phyloP scores from a whole-genome alignment of 495 filamentous ascomycete species.

The Penicillium canariense region DNA sequence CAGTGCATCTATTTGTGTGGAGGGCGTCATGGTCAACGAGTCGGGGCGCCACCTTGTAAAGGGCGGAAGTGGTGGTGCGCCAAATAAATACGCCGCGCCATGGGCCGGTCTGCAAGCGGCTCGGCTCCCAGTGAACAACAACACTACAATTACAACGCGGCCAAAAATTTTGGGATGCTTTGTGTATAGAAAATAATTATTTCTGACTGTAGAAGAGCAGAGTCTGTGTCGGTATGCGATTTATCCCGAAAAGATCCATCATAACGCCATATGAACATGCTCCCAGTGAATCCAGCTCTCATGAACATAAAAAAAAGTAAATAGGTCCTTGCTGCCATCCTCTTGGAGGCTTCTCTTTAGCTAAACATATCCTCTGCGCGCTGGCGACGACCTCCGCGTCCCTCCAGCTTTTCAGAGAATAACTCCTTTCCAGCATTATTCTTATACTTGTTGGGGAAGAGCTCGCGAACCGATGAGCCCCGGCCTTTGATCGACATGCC shows the following conservation, averaged over 20 bases:
- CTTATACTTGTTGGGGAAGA: slow-evolving; percentile 66
- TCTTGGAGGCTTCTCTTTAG: slow-evolving; percentile 20
- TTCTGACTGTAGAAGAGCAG: background rate
- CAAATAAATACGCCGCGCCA: background rate
- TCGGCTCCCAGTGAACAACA: background rate
- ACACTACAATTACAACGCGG: background rate
- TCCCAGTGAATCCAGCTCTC: slow-evolving; percentile 6
- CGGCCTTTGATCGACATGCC: slow-evolving; percentile 48
- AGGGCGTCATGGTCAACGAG: slow-evolving; percentile 17
- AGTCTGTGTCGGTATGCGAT: slow-evolving; percentile 2
- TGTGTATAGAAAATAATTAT: background rate
- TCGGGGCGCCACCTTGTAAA: background rate
- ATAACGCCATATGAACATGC: slow-evolving; percentile 24
- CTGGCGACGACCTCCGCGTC: slow-evolving; percentile 47
- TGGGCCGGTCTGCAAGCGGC: background rate
- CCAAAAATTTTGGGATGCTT: background rate
- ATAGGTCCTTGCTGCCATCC: too few relatives aligned
- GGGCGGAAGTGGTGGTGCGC: slow-evolving; percentile 2
- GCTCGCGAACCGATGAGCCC: slow-evolving; percentile 58
- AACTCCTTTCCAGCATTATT: slow-evolving; percentile 68
- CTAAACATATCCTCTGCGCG: slow-evolving; percentile 53
- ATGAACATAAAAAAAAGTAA: slow-evolving; percentile 5
- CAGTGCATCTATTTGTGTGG: slow-evolving; percentile 24
- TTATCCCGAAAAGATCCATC: slow-evolving; percentile 4
- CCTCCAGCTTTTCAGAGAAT: slow-evolving; percentile 55